Percentiles rank a stretch among this genome's conserved stretches.
Evolutionary conservation across 2,329 filamentous ascomycete species (phyloP).

Genomic region (Ceratocystis cubensis): DNA sequence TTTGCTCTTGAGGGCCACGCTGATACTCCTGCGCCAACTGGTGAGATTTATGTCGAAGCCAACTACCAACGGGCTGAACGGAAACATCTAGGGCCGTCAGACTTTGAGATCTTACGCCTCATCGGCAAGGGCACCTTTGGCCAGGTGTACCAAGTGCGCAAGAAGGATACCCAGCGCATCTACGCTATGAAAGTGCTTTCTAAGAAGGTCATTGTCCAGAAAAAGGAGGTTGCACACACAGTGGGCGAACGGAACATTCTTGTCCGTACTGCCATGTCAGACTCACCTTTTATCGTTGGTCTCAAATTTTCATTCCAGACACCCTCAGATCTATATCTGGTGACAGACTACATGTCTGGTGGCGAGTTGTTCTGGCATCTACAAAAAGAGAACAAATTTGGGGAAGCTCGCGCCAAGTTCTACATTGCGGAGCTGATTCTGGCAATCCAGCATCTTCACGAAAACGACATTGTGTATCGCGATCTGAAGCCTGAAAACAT

Average conservation of each 20-base stretch:
- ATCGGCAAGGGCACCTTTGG: constrained; percentile 98
- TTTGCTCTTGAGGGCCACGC: constrained; percentile 65
- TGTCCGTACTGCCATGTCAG: constrained; percentile 85
- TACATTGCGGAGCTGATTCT: constrained; percentile 97
- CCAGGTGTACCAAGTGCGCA: constrained; percentile 95
- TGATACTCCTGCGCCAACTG: constrained; percentile 60
- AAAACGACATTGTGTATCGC: constrained; percentile 95
- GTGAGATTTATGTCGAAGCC: constrained; percentile 80
- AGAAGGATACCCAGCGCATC: constrained; percentile 89
- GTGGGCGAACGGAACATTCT: constrained; percentile 95
- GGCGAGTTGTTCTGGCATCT: constrained; percentile 98
- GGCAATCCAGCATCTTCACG: constrained; percentile 85
- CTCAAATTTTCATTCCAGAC: constrained; percentile 99
- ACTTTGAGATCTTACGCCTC: constrained; percentile 90
- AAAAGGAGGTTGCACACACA: constrained; percentile 97
- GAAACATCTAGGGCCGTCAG: constrained; percentile 83
- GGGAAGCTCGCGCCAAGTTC: constrained; percentile 90
- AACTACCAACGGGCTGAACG: constrained; percentile 77
- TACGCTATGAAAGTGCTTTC: constrained; percentile 99
- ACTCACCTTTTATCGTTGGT: constrained; percentile 95
- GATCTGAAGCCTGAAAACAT: constrained; percentile 98
- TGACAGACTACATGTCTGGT: constrained; percentile 98
- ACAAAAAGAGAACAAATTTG: constrained; percentile 91
- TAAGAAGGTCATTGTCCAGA: constrained; percentile 99
- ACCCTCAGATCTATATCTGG: constrained; percentile 89